Conservation (phyloP, 1,284 basidiomycete species). For the Takashimella tepidaria region DNA sequence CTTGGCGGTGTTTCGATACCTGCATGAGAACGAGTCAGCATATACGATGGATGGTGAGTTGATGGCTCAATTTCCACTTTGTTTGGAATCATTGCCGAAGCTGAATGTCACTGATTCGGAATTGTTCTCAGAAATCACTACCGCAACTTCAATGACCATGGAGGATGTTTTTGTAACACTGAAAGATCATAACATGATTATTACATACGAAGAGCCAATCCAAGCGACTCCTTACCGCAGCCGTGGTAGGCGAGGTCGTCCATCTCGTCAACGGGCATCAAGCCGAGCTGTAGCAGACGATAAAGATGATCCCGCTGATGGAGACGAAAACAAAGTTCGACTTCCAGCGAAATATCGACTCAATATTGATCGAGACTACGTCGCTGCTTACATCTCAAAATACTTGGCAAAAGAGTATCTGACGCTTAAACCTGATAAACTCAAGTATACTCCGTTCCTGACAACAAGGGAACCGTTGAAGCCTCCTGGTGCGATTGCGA, state of each 20-base stretch:
- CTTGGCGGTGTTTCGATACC: conserved; percentile 77
- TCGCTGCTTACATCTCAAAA: conserved; percentile 61
- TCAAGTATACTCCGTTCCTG: conserved; percentile 94
- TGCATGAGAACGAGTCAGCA: conserved; percentile 43
- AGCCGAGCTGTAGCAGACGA: neutral
- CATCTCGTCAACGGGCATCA: conserved; percentile 1
- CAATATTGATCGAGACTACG: conserved; percentile 68
- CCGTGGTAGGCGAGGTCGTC: conserved; percentile 12
- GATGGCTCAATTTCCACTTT: too few relatives aligned
- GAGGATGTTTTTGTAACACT: conserved; percentile 82
- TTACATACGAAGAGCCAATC: conserved; percentile 40
- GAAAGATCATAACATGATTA: conserved; percentile 72
- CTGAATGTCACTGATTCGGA: too few relatives aligned
- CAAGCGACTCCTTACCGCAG: conserved; percentile 9
- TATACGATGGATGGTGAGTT: conserved; percentile 68
- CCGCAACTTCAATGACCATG: conserved; percentile 80
- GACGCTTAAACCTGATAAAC: conserved; percentile 71
- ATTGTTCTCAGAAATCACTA: conserved; percentile 67
- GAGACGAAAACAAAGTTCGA: conserved; percentile 41
- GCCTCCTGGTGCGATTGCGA: conserved; percentile 11
- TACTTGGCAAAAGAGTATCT: conserved; percentile 80
- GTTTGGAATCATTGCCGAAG: too few relatives aligned
- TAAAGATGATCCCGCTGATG: conserved; percentile 14
- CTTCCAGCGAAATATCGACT: conserved; percentile 70
- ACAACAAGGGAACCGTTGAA: conserved; percentile 45